A percentile compares a stretch with the other conserved stretches of the same genome.
Evolutionary conservation across 2,329 filamentous ascomycete genomes (phyloP).

Genomic region (Pseudocercospora eumusae): DNA sequence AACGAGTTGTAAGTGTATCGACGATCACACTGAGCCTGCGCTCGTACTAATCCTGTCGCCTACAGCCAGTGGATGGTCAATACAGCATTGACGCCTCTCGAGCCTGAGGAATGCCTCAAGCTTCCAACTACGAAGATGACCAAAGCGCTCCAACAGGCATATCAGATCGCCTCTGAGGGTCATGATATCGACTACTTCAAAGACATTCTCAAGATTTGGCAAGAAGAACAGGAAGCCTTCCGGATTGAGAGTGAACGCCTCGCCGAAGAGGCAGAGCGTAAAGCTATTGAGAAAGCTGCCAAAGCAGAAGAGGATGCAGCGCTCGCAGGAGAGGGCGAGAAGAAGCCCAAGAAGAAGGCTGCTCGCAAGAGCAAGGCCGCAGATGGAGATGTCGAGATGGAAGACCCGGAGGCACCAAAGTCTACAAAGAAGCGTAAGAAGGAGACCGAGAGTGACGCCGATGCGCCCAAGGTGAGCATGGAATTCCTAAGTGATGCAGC

Average conservation of each 20-base stretch:
- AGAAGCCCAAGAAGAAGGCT: conserved; percentile 49
- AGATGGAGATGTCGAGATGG: conserved; percentile 56
- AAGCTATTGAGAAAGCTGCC: conserved; percentile 45
- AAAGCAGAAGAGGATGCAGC: conserved; percentile 42
- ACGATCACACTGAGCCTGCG: background rate
- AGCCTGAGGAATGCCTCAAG: conserved; percentile 67
- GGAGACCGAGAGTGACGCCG: conserved; percentile 63
- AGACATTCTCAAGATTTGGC: conserved; percentile 65
- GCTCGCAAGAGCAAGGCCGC: conserved; percentile 39
- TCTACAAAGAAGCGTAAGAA: conserved; percentile 81
- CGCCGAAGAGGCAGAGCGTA: conserved; percentile 44
- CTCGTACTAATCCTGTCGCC: conserved; percentile 8
- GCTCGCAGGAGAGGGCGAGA: conserved; percentile 50
- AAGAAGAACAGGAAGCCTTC: conserved; percentile 52
- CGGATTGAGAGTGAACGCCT: conserved; percentile 40
- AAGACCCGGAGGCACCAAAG: conserved; percentile 63
- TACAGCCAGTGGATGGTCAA: conserved; percentile 88
- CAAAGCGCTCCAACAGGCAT: conserved; percentile 77
- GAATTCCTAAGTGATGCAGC: background rate
- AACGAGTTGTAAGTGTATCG: conserved; percentile 86
- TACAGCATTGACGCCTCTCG: conserved; percentile 74
- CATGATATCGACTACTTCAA: conserved; percentile 83
- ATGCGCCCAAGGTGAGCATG: conserved; percentile 62
- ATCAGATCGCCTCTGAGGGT: conserved; percentile 74
- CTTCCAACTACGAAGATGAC: conserved; percentile 74